Evolutionary conservation across 148 eudicot genomes (phyloP).

Genomic region (Amaranthus cruentus): DNA sequence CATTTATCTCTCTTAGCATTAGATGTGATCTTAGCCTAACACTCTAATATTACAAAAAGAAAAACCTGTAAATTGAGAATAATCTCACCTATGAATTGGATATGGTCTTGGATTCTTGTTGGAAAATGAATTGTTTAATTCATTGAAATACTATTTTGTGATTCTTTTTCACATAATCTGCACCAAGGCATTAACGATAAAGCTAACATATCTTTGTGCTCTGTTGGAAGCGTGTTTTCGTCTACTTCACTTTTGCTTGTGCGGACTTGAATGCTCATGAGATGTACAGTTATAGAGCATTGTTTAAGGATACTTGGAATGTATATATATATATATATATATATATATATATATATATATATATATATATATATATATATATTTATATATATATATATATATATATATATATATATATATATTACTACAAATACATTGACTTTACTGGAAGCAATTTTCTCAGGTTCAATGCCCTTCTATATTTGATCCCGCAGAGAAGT

Average conservation of each 20-base stretch:
- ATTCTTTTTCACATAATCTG: not conserved
- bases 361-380: not conserved
- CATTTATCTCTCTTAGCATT: too few species aligned
- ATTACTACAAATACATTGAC: not conserved
- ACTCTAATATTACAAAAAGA: not conserved
- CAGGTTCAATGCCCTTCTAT: slow-evolving; percentile 90
- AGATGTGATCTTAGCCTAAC: too few species aligned
- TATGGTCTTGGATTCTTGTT: not conserved
- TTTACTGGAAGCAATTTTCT: slow-evolving; percentile 15
- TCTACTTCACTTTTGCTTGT: not conserved
- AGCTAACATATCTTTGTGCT: not conserved
- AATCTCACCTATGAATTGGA: not conserved
- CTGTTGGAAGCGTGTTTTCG: not conserved
- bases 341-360: too few species aligned
- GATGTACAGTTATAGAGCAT: not conserved
- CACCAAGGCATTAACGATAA: not conserved
- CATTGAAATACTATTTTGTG: not conserved
- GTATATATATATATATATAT: not conserved
- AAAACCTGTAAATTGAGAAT: not conserved
- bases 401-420: not conserved
- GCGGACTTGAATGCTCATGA: not conserved
- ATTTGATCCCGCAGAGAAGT: slow-evolving; percentile 80
- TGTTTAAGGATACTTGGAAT: not conserved
- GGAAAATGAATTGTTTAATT: not conserved
- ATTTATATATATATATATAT: too few species aligned